Percentiles rank a stretch among this genome's conserved stretches.
These are phyloP conservation scores for Fragilariopsis cylindrus DNA, from an alignment of 108 stramenopile genomes.

Conservation along the genomic window DNA sequence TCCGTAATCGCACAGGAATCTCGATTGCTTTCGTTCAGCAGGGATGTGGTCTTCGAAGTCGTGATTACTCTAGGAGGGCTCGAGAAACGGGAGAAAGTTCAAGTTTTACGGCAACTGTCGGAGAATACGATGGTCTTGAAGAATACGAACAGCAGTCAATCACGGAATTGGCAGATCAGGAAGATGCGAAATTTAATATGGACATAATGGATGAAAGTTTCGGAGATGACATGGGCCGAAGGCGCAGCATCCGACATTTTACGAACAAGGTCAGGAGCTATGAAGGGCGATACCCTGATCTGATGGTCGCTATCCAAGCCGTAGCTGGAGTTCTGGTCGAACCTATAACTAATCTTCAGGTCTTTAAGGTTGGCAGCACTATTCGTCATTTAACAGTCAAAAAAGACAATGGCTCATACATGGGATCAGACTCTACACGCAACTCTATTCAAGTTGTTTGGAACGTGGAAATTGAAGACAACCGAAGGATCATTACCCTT, in stretches of 20 bases:
- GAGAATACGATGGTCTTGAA: slow-evolving; percentile 36
- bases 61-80: neutral
- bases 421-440: slow-evolving; percentile 4
- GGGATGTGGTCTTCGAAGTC: slow-evolving; percentile 10
- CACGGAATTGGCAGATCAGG: slow-evolving; percentile 38
- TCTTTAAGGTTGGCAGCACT: slow-evolving; percentile 53
- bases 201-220: slow-evolving; percentile 29
- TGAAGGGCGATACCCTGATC: slow-evolving; percentile 54
- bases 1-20: slow-evolving; percentile 63
- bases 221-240: neutral
- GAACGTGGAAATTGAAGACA: slow-evolving; percentile 65
- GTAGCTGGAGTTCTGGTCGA: slow-evolving; percentile 40
- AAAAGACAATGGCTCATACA: slow-evolving; percentile 18
- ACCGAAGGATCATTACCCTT: slow-evolving; percentile 60
- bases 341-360: slow-evolving; percentile 47
- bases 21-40: slow-evolving; percentile 52
- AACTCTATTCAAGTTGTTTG: slow-evolving; percentile 49
- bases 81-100: neutral
- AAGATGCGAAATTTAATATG: slow-evolving; percentile 59
- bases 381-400: slow-evolving; percentile 34
- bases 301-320: slow-evolving; percentile 53
- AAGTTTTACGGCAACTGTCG: slow-evolving; percentile 16
- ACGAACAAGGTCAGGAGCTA: slow-evolving; percentile 53
- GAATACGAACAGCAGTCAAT: slow-evolving; percentile 27
- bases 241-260: neutral